Evolutionary conservation across 2,329 filamentous ascomycete genomes (phyloP).

Genomic region (Aschersonia sp.): DNA sequence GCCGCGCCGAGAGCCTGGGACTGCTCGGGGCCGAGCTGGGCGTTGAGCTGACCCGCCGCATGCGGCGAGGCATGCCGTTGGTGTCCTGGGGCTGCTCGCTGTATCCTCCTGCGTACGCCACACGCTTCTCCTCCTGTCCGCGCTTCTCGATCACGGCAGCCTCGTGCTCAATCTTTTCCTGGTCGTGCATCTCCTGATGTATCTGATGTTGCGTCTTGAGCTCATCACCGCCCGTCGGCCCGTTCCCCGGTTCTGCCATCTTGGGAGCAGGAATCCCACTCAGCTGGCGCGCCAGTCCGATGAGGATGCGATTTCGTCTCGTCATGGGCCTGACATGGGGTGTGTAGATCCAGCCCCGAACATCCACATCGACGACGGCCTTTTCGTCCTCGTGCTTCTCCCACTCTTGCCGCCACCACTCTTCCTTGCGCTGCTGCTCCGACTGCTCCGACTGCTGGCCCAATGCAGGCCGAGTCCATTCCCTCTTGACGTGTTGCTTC

Average conservation of each 20-base stretch:
- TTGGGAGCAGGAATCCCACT: slow-evolving; percentile 69
- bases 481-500: slow-evolving; percentile 47
- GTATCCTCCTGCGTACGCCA: slow-evolving; percentile 57
- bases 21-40: slow-evolving; percentile 27
- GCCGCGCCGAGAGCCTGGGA: slow-evolving; percentile 23
- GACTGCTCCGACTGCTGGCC: slow-evolving; percentile 17
- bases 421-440: slow-evolving; percentile 42
- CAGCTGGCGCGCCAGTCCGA: slow-evolving; percentile 74
- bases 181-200: slow-evolving; percentile 35
- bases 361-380: slow-evolving; percentile 84
- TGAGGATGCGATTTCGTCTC: slow-evolving; percentile 70
- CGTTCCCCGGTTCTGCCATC: slow-evolving; percentile 14
- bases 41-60: slow-evolving; percentile 18
- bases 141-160: slow-evolving; percentile 61
- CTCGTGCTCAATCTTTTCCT: slow-evolving; percentile 56
- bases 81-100: slow-evolving; percentile 46
- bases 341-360: slow-evolving; percentile 87
- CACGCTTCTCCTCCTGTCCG: slow-evolving; percentile 56
- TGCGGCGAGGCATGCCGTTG: slow-evolving; percentile 14
- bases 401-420: slow-evolving; percentile 70
- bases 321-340: slow-evolving; percentile 76
- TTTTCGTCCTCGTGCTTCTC: slow-evolving; percentile 66
- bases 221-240: background rate
- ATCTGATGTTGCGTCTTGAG: slow-evolving; percentile 11
- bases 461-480: slow-evolving; percentile 16